Percentiles rank a stretch among this genome's conserved stretches.
These are phyloP conservation scores for Pythium chondricola DNA, from an alignment of 352 stramenopile species.

Conservation along the genomic window DNA sequence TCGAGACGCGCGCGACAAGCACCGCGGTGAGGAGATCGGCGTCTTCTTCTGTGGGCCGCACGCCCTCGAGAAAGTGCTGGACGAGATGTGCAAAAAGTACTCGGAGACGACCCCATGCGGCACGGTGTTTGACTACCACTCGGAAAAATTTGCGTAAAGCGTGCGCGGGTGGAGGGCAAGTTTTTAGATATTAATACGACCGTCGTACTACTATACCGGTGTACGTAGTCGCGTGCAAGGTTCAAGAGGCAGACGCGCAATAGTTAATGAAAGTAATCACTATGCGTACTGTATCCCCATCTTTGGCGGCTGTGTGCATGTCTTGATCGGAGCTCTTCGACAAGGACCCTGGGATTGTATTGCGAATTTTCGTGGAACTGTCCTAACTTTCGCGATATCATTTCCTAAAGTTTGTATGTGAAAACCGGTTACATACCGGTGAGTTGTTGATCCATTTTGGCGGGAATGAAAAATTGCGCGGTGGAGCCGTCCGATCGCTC, in stretches of 20 bases:
- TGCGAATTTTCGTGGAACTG: too few relatives aligned
- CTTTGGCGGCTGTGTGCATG: too few relatives aligned
- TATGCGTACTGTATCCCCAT: too few relatives aligned
- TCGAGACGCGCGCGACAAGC: constrained; percentile 31
- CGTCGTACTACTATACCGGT: too few relatives aligned
- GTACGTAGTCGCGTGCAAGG: too few relatives aligned
- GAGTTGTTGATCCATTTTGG: background rate
- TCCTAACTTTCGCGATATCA: too few relatives aligned
- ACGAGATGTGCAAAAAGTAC: constrained; percentile 62
- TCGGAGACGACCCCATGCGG: constrained; percentile 44
- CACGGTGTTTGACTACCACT: constrained; percentile 80
- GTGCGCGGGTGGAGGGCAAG: too few relatives aligned
- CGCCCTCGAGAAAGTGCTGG: constrained; percentile 67
- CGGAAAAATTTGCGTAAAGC: constrained; percentile 79
- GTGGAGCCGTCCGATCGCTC: background rate
- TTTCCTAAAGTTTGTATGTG: too few relatives aligned
- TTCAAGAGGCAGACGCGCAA: background rate
- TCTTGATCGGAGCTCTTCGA: too few relatives aligned
- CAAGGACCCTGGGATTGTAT: too few relatives aligned
- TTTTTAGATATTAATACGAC: constrained; percentile 16
- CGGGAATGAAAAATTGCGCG: background rate
- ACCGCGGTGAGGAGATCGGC: constrained; percentile 69
- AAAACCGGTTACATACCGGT: background rate
- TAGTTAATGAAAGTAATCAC: background rate
- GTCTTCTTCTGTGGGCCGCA: constrained; percentile 86